phyloP scores from a whole-genome alignment of 768 basidiomycete genomes.

The Rhizopogon roseolus region DNA sequence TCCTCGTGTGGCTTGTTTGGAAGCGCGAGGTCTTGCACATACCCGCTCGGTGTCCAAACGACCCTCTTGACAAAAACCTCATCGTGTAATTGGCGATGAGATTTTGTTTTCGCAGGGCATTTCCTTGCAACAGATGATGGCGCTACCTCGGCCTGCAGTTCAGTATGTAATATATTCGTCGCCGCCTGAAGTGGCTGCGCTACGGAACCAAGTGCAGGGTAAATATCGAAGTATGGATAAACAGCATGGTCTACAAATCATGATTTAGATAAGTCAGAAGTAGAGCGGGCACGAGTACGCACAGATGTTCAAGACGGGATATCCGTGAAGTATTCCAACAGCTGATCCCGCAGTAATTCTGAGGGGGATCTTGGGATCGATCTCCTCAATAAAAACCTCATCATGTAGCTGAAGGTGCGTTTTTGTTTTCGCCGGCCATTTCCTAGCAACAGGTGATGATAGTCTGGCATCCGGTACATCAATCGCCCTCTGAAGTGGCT shows the following conservation, averaged over 20 bases:
- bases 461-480: constrained; percentile 14
- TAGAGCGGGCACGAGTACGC: not conserved
- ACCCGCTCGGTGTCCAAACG: constrained; percentile 26
- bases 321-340: constrained; percentile 3
- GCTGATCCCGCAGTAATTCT: not conserved
- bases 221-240: constrained; percentile 24
- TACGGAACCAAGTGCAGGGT: constrained; percentile 4
- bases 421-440: constrained; percentile 16
- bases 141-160: constrained; percentile 8
- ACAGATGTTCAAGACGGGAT: constrained; percentile 14
- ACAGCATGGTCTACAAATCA: constrained; percentile 3
- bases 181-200: not conserved
- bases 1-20: not conserved
- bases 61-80: constrained; percentile 25
- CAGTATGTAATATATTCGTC: constrained; percentile 7
- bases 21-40: constrained; percentile 11
- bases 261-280: constrained; percentile 11
- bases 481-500: not conserved
- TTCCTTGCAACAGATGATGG: not conserved
- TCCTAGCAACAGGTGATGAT: not conserved
- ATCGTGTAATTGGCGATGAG: constrained; percentile 23
- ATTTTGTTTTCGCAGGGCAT: constrained; percentile 17
- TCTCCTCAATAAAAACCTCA: no score
- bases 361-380: constrained; percentile 9
- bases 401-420: constrained; percentile 16